These are phyloP conservation scores for Boletus sp. DNA, from an alignment of 768 basidiomycete species.

Conservation along the genomic window DNA sequence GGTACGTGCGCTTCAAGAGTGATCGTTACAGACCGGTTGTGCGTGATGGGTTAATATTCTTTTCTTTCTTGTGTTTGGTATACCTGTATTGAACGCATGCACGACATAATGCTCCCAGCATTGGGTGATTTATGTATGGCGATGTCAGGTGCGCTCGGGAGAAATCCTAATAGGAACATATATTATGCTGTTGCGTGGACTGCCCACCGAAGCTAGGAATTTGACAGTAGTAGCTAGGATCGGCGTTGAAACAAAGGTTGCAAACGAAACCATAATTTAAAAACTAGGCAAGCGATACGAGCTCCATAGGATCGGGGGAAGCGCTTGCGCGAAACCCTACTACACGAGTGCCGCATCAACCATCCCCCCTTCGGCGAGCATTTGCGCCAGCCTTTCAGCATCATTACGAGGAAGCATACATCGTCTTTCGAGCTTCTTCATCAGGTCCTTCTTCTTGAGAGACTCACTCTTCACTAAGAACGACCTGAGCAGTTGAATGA, in stretches of 20 bases:
- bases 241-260: not conserved
- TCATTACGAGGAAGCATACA: not conserved
- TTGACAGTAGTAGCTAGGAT: not conserved
- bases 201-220: too few species aligned
- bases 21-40: not conserved
- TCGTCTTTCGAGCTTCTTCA: not conserved
- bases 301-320: not conserved
- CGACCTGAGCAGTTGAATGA: not conserved
- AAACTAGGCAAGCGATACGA: not conserved
- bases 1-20: slow-evolving; percentile 16
- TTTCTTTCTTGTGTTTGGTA: not conserved
- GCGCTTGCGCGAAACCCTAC: not conserved
- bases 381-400: not conserved
- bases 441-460: not conserved
- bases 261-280: not conserved
- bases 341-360: not conserved
- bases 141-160: not conserved
- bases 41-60: not conserved
- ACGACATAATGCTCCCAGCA: not conserved
- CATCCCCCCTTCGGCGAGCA: not conserved
- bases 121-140: too few species aligned
- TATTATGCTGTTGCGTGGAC: too few species aligned
- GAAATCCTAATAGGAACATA: not conserved
- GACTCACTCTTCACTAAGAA: not conserved
- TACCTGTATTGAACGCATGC: not conserved